Conservation (phyloP, 768 basidiomycete species). For the Trametopsis cervina region DNA sequence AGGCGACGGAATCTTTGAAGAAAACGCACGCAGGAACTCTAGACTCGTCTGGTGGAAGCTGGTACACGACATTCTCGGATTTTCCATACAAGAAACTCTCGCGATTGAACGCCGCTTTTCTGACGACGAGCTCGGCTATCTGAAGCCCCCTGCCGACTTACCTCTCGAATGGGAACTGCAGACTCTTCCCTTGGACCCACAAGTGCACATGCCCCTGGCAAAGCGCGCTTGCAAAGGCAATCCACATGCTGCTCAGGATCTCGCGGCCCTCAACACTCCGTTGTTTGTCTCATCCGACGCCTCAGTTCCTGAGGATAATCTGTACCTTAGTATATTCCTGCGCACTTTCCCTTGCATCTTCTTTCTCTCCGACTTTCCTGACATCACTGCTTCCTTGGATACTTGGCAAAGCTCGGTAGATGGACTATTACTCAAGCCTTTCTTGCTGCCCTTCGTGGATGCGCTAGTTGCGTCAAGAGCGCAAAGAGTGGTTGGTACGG, state of each 20-base stretch:
- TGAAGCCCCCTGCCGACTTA: conserved; percentile 7
- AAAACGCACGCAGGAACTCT: conserved; percentile 33
- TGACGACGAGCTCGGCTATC: neutral
- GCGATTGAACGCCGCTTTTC: conserved; percentile 15
- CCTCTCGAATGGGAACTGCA: conserved; percentile 16
- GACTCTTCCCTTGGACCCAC: conserved; percentile 22
- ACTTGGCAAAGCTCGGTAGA: conserved; percentile 40
- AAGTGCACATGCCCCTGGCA: neutral
- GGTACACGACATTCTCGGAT: conserved; percentile 39
- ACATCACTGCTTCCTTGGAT: conserved; percentile 24
- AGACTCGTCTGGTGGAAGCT: conserved; percentile 52
- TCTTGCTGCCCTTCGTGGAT: conserved; percentile 61
- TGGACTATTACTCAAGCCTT: conserved; percentile 36
- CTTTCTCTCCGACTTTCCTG: conserved; percentile 45
- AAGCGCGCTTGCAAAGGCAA: conserved; percentile 31
- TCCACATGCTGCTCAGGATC: conserved; percentile 34
- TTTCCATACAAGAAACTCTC: conserved; percentile 20
- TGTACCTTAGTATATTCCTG: conserved; percentile 38
- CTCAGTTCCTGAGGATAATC: conserved; percentile 30
- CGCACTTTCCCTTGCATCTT: conserved; percentile 60
- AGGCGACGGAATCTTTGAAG: conserved; percentile 58
- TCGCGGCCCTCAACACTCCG: conserved; percentile 44
- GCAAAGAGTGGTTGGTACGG: conserved; percentile 55
- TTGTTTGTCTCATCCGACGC: conserved; percentile 65
- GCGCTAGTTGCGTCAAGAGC: conserved; percentile 61